Evolutionary conservation across 352 stramenopile genomes (phyloP).

Genomic region (Phytophthora ramorum): DNA sequence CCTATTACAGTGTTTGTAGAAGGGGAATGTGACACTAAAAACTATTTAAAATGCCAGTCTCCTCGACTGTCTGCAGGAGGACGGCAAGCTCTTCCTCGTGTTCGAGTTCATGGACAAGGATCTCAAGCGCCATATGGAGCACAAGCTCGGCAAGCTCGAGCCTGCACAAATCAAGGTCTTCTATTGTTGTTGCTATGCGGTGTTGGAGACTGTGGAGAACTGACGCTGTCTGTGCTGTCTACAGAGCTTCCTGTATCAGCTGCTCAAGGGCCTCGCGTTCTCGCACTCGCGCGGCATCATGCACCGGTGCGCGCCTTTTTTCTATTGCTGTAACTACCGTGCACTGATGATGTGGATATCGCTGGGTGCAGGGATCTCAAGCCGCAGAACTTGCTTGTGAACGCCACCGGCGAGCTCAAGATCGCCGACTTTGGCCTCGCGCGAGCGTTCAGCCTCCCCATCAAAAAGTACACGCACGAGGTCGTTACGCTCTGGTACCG

Average conservation of each 20-base stretch:
- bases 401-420: slow-evolving; percentile 94
- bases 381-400: slow-evolving; percentile 98
- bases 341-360: background rate
- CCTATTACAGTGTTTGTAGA: background rate
- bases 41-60: slow-evolving; percentile 50
- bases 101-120: slow-evolving; percentile 99
- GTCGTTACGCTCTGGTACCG: slow-evolving; percentile 99
- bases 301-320: slow-evolving; percentile 64
- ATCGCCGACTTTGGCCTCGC: slow-evolving; percentile 99
- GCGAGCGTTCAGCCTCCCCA: slow-evolving; percentile 96
- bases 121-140: slow-evolving; percentile 97
- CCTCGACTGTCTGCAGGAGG: slow-evolving; percentile 95
- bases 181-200: background rate
- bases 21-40: background rate
- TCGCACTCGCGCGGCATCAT: slow-evolving; percentile 90
- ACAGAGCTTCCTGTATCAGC: slow-evolving; percentile 82
- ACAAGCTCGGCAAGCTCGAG: slow-evolving; percentile 75
- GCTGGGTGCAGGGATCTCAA: slow-evolving; percentile 92
- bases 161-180: slow-evolving; percentile 65
- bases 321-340: too few species aligned
- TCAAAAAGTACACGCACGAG: slow-evolving; percentile 98
- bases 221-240: background rate
- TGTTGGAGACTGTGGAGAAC: background rate
- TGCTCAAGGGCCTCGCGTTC: slow-evolving; percentile 88
- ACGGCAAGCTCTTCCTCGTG: slow-evolving; percentile 97